Evolutionary conservation across 2,329 filamentous ascomycete species (phyloP).

Genomic region (Rhytidhysteron rufulum): DNA sequence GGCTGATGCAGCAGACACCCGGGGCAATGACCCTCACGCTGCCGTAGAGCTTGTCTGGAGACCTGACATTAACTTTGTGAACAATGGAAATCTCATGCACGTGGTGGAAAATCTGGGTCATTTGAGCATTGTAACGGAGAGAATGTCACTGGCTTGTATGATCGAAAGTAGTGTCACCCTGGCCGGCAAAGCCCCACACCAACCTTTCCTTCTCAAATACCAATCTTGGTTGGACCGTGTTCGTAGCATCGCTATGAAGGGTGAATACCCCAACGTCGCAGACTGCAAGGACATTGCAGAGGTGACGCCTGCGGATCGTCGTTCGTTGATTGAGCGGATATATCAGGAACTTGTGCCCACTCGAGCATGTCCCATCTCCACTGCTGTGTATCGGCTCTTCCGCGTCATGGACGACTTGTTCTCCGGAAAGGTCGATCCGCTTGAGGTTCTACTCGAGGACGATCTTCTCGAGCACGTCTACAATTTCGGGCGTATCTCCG

Average conservation of each 20-base stretch:
- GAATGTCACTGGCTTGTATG: background rate
- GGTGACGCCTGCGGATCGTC: background rate
- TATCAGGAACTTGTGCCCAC: background rate
- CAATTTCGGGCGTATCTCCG: background rate
- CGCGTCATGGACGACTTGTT: background rate
- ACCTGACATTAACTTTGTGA: conserved; percentile 3
- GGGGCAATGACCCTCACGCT: background rate
- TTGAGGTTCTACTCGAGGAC: conserved; percentile 7
- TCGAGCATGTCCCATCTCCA: background rate
- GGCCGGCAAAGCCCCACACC: background rate
- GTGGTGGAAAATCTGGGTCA: background rate
- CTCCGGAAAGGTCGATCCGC: background rate
- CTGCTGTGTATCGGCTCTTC: background rate
- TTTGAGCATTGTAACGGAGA: background rate
- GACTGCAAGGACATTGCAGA: background rate
- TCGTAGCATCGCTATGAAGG: background rate
- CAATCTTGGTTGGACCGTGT: background rate
- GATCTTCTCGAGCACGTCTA: conserved; percentile 4
- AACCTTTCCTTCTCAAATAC: conserved; percentile 1
- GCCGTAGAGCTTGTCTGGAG: conserved; percentile 2
- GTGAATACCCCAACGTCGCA: background rate
- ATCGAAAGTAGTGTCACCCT: background rate
- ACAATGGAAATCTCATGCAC: background rate
- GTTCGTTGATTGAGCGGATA: background rate
- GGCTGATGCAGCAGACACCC: background rate